Conservation (phyloP, 495 filamentous ascomycete species). For the Neurospora sp. region DNA sequence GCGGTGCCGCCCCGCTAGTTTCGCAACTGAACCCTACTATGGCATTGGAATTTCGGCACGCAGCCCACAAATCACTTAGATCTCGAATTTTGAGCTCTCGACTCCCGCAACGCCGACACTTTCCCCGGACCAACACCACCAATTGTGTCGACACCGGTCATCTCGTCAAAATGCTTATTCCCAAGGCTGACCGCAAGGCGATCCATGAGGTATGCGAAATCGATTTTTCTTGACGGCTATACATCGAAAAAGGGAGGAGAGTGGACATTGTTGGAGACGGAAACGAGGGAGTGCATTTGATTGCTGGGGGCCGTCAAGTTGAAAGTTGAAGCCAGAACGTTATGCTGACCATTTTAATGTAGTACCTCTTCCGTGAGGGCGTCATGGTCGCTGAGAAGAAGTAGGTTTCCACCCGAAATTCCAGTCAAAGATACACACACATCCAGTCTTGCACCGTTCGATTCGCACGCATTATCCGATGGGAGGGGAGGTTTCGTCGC, state of each 20-base stretch:
- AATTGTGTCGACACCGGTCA: constrained; percentile 29
- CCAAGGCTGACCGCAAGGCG: constrained; percentile 99
- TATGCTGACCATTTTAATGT: constrained; percentile 26
- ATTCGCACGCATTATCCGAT: background rate
- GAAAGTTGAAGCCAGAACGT: background rate
- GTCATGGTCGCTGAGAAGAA: constrained; percentile 99
- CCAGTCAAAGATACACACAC: constrained; percentile 1
- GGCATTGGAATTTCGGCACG: constrained; percentile 23
- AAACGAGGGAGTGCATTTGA: background rate
- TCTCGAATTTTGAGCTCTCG: constrained; percentile 28
- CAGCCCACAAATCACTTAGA: constrained; percentile 26
- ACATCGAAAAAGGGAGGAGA: background rate
- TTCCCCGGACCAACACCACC: constrained; percentile 31
- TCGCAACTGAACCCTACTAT: constrained; percentile 18
- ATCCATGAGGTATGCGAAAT: constrained; percentile 63
- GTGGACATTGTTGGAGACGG: background rate
- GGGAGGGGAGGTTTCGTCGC: background rate
- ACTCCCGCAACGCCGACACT: constrained; percentile 25
- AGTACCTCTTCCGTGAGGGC: constrained; percentile 99
- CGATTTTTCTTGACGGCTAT: background rate
- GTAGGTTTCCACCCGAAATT: constrained; percentile 19
- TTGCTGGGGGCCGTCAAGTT: background rate
- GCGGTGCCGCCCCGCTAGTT: constrained; percentile 22
- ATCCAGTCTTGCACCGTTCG: background rate
- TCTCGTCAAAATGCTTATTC: constrained; percentile 80